Conservation (phyloP, 2,329 filamentous ascomycete species). For the Blumeriella jaapii region DNA sequence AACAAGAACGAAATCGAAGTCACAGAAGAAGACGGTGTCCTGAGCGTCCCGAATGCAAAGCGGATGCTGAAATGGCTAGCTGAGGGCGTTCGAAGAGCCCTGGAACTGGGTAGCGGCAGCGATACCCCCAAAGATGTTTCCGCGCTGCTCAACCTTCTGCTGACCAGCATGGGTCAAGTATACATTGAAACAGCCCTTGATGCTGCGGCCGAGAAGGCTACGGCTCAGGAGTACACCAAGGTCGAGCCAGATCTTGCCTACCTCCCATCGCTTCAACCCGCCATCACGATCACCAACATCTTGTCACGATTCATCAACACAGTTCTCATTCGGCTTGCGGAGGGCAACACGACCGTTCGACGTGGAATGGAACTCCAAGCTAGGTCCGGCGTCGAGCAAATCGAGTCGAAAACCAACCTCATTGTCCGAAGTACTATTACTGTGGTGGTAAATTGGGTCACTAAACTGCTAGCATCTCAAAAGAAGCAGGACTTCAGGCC, state of each 20-base stretch:
- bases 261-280: constrained; percentile 64
- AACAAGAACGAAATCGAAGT: constrained; percentile 83
- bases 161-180: constrained; percentile 80
- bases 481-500: constrained; percentile 62
- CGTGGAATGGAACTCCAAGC: constrained; percentile 59
- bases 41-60: constrained; percentile 83
- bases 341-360: constrained; percentile 77
- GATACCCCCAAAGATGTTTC: constrained; percentile 94
- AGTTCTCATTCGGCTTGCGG: constrained; percentile 79
- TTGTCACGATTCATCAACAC: constrained; percentile 88
- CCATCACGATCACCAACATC: constrained; percentile 81
- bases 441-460: constrained; percentile 50
- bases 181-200: constrained; percentile 57
- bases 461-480: constrained; percentile 50
- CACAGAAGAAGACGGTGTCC: constrained; percentile 73
- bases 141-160: constrained; percentile 68
- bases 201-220: constrained; percentile 61
- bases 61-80: constrained; percentile 97
- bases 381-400: constrained; percentile 43
- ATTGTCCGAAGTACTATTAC: constrained; percentile 60
- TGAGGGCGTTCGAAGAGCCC: constrained; percentile 79
- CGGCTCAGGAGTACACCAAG: constrained; percentile 66
- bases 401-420: constrained; percentile 58
- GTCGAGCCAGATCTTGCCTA: constrained; percentile 81
- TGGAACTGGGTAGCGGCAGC: constrained; percentile 77